Base-by-base conservation (phyloP, 306 rosid species). In the Geum urbanum region DNA sequence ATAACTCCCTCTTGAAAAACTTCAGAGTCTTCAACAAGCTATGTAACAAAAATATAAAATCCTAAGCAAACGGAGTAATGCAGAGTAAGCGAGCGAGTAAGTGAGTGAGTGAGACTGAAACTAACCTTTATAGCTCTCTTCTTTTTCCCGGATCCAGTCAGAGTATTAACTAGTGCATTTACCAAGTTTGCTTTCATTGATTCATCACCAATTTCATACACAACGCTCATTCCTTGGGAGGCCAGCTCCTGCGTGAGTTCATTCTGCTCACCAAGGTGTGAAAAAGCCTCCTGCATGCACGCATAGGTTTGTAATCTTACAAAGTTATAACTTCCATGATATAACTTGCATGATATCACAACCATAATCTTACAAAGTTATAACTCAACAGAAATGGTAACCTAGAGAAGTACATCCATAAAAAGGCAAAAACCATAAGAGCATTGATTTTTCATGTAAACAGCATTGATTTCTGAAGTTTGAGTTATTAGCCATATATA, bases 141-240 rank as follows among this genome's bases (percentile, higher is more conserved):
- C 76, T 91, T 85, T 81, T 86, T 94, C 71, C 96, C 97, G 18
- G 98, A 78, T 75, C 92, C 97, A 63, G 95, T 94, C 81, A 94
- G 83, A 7, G 96, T 85, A 76, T 67, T 82, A 62, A 94, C 98
- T 73, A 94, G 88, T 73, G 98, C 90, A 86, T 83, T 87, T 50
- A 94, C 97, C 88, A 94, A 83, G 79, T 77, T 87, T 45, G 82
- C 67, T 83, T 90, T 90, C 98, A 94, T 94, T 48, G 90, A 79
- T 54, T 80, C 88, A 80, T 90, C 90, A 55, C 98, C 98, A 76
- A 94, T 84, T 78, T 94, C 98, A 85, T 94, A 94, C 77, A 94
- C 97, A 53, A 94, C 91, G 66, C 98, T 94, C 98, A 94, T 94
- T 81, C 98, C 98, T 77, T 94, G 98, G 44, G 98, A 94, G 75